Evolutionary conservation across 1,139 yeast genomes (phyloP).

Genomic region (Yamadazyma aaseri): DNA sequence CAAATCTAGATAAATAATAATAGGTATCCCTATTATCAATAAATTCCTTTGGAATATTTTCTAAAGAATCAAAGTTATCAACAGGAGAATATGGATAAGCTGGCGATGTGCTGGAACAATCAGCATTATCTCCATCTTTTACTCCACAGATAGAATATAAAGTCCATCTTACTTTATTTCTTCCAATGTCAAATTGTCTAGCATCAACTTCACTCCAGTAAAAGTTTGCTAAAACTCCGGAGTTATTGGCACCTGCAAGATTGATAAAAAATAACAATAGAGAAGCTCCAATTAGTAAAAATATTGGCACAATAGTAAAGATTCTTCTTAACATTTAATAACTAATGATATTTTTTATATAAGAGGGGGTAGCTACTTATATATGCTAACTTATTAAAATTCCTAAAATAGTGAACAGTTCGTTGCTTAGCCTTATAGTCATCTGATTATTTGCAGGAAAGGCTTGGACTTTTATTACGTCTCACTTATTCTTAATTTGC

Average conservation of each 20-base stretch:
- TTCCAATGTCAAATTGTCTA: constrained; percentile 45
- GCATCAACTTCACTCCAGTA: constrained; percentile 77
- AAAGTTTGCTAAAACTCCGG: constrained; percentile 51
- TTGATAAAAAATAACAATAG: constrained; percentile 60
- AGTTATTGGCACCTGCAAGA: constrained; percentile 57
- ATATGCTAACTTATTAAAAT: no score
- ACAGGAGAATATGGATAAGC: constrained; percentile 70
- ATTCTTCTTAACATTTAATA: constrained; percentile 19
- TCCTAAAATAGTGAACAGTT: no score
- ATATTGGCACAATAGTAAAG: constrained; percentile 24
- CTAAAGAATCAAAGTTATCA: constrained; percentile 47
- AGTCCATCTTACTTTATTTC: constrained; percentile 63
- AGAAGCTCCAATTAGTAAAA: constrained; percentile 40
- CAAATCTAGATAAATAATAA: constrained; percentile 64
- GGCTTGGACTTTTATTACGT: no score
- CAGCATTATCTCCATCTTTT: constrained; percentile 29
- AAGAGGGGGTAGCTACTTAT: no score
- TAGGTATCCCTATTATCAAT: constrained; percentile 44
- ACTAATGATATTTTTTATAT: no score
- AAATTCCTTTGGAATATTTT: constrained; percentile 47
- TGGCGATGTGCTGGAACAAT: constrained; percentile 50
- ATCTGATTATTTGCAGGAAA: no score
- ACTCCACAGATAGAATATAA: constrained; percentile 62
- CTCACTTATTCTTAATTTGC: no score
- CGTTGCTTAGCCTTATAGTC: no score